These are phyloP conservation scores for Purpureocillium takamizusanense DNA, from an alignment of 2,329 filamentous ascomycete species.

Conservation along the genomic window DNA sequence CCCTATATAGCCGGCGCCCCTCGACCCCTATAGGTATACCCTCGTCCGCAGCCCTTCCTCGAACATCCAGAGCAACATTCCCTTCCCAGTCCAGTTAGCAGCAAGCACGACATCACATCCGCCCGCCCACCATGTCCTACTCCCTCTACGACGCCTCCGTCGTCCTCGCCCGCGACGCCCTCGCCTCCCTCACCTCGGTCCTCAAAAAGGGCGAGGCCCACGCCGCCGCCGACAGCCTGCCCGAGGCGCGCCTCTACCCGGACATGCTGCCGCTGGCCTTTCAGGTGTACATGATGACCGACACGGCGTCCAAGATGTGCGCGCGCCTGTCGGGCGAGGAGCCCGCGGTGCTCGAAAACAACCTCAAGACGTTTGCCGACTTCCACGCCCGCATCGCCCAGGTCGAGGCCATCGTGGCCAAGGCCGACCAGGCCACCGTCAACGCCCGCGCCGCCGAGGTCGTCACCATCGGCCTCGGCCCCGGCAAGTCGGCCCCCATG, in stretches of 20 bases:
- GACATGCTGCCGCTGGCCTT: conserved; percentile 35
- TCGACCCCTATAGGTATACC: too few relatives aligned
- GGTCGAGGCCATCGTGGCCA: conserved; percentile 18
- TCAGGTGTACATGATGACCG: conserved; percentile 26
- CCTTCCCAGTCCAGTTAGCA: too few relatives aligned
- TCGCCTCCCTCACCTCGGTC: conserved; percentile 22
- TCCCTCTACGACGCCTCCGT: conserved; percentile 32
- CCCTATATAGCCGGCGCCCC: too few relatives aligned
- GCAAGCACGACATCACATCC: conserved; percentile 2
- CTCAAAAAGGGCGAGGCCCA: conserved; percentile 26
- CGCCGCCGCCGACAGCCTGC: conserved; percentile 20
- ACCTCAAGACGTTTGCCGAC: conserved; percentile 24
- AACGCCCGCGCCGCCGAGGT: conserved; percentile 18
- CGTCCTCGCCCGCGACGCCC: conserved; percentile 17
- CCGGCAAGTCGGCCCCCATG: conserved; percentile 15
- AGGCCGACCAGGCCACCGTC: conserved; percentile 22
- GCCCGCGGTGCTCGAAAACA: conserved; percentile 13
- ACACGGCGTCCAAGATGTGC: conserved; percentile 20
- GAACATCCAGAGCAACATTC: too few relatives aligned
- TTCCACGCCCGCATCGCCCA: conserved; percentile 23
- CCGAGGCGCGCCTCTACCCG: conserved; percentile 21
- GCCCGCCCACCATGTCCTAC: conserved; percentile 22
- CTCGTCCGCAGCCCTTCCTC: too few relatives aligned
- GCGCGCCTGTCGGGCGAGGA: conserved; percentile 23
- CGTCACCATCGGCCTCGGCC: conserved; percentile 22